Conservation (phyloP, 305 asterid genomes). For the Fraxinus xanthoxyloides region DNA sequence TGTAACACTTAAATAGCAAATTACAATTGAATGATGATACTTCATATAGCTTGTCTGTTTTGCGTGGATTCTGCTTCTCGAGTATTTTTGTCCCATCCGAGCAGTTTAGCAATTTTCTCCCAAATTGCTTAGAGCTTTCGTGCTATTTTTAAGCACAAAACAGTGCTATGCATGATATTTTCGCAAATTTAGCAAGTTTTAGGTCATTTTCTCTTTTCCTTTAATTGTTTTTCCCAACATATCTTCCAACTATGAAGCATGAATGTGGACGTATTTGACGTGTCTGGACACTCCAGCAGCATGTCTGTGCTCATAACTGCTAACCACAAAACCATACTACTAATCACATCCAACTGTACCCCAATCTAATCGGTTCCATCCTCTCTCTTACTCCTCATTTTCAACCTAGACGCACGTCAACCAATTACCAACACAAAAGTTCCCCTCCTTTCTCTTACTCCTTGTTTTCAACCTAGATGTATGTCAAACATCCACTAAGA, state of each 20-base stretch:
- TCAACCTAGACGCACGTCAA: neutral
- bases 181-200: neutral
- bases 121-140: neutral
- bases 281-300: neutral
- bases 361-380: neutral
- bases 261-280: neutral
- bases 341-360: neutral
- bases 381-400: neutral
- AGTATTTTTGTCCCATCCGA: neutral
- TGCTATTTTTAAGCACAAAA: neutral
- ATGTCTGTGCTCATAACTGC: neutral
- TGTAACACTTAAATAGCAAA: neutral
- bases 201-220: neutral
- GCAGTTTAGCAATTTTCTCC: neutral
- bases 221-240: neutral
- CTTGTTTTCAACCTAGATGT: neutral
- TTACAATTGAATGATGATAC: neutral
- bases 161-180: neutral
- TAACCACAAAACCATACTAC: neutral
- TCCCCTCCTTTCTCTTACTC: neutral
- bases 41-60: neutral
- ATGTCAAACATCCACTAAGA: neutral
- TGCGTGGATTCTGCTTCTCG: neutral
- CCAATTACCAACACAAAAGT: neutral
- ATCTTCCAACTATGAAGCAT: neutral